These are phyloP conservation scores for Candida awuae DNA, from an alignment of 805 yeast genomes.

Conservation along the genomic window DNA sequence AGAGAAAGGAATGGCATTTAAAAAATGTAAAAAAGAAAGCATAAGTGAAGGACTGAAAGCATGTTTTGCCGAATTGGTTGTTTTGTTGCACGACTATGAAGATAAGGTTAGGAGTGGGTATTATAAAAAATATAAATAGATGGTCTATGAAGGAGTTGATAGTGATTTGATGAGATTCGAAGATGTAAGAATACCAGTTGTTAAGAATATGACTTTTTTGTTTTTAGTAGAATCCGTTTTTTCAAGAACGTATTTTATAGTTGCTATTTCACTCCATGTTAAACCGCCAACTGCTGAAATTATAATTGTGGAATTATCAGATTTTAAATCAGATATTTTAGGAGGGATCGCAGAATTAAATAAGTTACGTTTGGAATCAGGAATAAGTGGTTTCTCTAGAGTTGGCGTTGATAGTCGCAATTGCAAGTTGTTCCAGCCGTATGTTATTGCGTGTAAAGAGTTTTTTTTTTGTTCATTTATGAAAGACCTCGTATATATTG, in stretches of 20 bases:
- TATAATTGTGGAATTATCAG: constrained; percentile 29
- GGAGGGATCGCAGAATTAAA: constrained; percentile 23
- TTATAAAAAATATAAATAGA: constrained; percentile 15
- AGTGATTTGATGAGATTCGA: constrained; percentile 26
- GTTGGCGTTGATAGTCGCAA: constrained; percentile 35
- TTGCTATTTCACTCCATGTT: constrained; percentile 75
- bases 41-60: constrained; percentile 37
- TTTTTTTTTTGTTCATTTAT: constrained; percentile 20
- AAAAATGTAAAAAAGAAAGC: constrained; percentile 41
- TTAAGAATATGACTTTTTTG: constrained; percentile 35
- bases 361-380: constrained; percentile 23
- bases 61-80: constrained; percentile 33
- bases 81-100: constrained; percentile 24
- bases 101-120: constrained; percentile 20
- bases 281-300: constrained; percentile 74
- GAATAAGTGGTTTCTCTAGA: constrained; percentile 24
- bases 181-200: constrained; percentile 37
- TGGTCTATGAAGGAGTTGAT: not conserved
- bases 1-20: constrained; percentile 29
- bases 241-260: constrained; percentile 53
- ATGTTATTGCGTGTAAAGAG: constrained; percentile 18
- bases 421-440: constrained; percentile 37
- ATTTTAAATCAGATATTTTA: constrained; percentile 13
- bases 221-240: constrained; percentile 27
- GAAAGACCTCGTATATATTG: constrained; percentile 47